phyloP scores from a whole-genome alignment of 768 basidiomycete genomes.

The Stropharia rugosoannulata region DNA sequence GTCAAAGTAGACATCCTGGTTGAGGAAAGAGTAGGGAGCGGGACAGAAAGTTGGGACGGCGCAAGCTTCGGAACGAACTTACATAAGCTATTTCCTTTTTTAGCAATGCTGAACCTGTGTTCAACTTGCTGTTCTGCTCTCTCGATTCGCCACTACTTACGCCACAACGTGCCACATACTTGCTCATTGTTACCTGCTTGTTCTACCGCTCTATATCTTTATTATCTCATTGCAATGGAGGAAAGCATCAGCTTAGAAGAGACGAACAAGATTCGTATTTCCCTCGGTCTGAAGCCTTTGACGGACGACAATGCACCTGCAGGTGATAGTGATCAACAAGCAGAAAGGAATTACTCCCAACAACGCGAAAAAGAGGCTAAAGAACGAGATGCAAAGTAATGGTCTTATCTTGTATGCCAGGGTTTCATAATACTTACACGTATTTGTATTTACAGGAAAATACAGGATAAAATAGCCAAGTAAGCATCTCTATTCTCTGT shows the following conservation, averaged over 20 bases:
- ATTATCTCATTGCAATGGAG: conserved; percentile 61
- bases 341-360: conserved; percentile 84
- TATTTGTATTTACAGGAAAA: conserved; percentile 47
- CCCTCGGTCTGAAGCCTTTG: conserved; percentile 90
- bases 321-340: conserved; percentile 77
- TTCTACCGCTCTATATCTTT: conserved; percentile 15
- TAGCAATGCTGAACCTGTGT: background rate
- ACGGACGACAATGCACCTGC: conserved; percentile 74
- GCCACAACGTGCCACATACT: background rate
- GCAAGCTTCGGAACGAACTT: conserved; percentile 10
- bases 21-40: background rate
- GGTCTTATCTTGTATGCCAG: conserved; percentile 1
- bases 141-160: background rate
- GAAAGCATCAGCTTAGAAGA: conserved; percentile 90
- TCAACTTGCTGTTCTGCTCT: background rate
- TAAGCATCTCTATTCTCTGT: conserved; percentile 49
- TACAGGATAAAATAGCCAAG: conserved; percentile 82
- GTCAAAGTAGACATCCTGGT: conserved; percentile 42
- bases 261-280: conserved; percentile 94
- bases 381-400: conserved; percentile 78
- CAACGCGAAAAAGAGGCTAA: conserved; percentile 67
- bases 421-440: conserved; percentile 17
- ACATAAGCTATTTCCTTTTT: conserved; percentile 4
- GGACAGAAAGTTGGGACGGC: conserved; percentile 3
- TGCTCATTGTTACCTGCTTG: conserved; percentile 15